A percentile compares a stretch with the other conserved stretches of the same genome.
These are phyloP conservation scores for Breviolum minutum DNA, from an alignment of 73 alveolate genomes.

Conservation along the genomic window DNA sequence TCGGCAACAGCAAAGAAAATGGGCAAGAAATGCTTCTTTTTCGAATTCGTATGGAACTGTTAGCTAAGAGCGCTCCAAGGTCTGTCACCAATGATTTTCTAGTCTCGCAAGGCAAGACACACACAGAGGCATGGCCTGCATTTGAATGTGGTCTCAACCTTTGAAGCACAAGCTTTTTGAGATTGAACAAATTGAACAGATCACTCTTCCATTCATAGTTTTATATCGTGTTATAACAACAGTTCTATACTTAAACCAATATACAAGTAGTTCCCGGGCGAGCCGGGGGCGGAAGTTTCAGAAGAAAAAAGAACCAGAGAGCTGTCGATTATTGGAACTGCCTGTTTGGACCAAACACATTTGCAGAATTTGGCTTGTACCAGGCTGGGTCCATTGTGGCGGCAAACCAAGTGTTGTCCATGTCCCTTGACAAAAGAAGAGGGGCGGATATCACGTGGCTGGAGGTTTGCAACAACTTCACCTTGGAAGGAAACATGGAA, in stretches of 20 bases:
- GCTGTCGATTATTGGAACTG: background rate
- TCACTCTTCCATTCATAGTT: no score
- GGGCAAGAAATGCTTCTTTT: background rate
- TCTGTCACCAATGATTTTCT: conserved; percentile 70
- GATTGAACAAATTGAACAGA: no score
- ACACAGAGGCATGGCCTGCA: conserved; percentile 6
- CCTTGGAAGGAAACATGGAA: no score
- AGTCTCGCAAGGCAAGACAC: conserved; percentile 23
- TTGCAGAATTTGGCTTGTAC: background rate
- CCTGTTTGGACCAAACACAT: background rate
- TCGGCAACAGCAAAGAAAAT: background rate
- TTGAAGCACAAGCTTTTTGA: no score
- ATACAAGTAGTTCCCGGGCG: no score
- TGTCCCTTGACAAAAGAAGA: conserved; percentile 1
- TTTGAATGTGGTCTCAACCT: no score
- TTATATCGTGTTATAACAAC: no score
- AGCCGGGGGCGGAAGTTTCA: no score
- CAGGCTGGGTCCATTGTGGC: conserved; percentile 77
- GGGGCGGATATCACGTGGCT: background rate
- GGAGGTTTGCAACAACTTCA: no score
- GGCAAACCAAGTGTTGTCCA: conserved; percentile 30
- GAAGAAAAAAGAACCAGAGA: no score
- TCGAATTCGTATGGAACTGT: background rate
- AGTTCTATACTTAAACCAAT: no score
- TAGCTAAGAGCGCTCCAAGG: conserved; percentile 14